These are phyloP conservation scores for Kernera saxatilis DNA, from an alignment of 345 rosid genomes.

Conservation along the genomic window DNA sequence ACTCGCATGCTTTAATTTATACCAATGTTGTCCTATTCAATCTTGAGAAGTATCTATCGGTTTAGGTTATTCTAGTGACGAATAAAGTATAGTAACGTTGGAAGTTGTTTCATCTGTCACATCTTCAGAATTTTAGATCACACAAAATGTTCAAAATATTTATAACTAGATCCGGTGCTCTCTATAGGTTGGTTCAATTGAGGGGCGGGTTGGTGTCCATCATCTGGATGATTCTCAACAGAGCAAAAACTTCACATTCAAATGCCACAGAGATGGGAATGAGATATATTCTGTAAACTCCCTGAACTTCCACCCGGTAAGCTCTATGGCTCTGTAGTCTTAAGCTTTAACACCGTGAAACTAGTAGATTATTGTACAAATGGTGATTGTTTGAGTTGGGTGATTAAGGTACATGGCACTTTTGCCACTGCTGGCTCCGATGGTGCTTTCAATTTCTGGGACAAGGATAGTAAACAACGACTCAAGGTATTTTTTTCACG, in stretches of 20 bases:
- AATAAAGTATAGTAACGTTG: neutral
- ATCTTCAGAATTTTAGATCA: neutral
- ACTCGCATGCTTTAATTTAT: neutral
- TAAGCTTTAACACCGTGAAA: neutral
- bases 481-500: conserved; percentile 62
- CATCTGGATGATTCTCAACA: conserved; percentile 91
- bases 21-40: neutral
- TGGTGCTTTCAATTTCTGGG: conserved; percentile 98
- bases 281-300: conserved; percentile 95
- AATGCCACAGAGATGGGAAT: conserved; percentile 91
- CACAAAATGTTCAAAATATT: neutral
- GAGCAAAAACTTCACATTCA: conserved; percentile 84
- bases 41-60: neutral
- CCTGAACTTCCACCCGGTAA: conserved; percentile 93
- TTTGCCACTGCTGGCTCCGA: conserved; percentile 99
- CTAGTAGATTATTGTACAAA: neutral
- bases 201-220: conserved; percentile 96
- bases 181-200: conserved; percentile 91
- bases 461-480: conserved; percentile 98
- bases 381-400: conserved; percentile 4
- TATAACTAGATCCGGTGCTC: conserved; percentile 15
- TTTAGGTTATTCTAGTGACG: neutral
- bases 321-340: conserved; percentile 14
- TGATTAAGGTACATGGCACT: conserved; percentile 73
- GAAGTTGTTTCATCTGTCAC: neutral